Base-by-base conservation (phyloP, 2,329 filamentous ascomycete genomes). In the Beauveria sp. region DNA sequence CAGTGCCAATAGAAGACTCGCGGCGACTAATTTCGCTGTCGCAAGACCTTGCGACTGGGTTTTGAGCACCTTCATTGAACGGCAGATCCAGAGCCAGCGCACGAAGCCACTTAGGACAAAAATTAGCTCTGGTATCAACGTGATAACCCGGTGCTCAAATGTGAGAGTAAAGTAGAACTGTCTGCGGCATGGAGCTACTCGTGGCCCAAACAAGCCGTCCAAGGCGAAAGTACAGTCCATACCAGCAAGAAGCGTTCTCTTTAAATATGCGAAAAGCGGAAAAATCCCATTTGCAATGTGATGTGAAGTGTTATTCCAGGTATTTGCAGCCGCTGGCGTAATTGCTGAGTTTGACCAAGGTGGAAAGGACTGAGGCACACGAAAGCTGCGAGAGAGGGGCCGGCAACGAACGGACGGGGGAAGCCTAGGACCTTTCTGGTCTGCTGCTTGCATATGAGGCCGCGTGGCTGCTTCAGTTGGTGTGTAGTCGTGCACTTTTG, bases 101-200 rank as follows among this genome's bases (percentile, higher is more conserved):
- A 57, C 54, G 10, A 24, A 5, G n/a, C 42, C 22, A 18, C 16
- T 18, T 14, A 57, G 18, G 42, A 57, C n/a, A 38, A 57, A 57
- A 18, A 22, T 9, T 9, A 57, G n/a, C 24, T 57, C 54, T n/a
- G 54, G 54, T 4, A 57, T 57, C 10, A 57, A 20, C 42, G 42
- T 47, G 3, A 57, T 16, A 20, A 47, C n/a, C 42, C 42, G 38
- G 54, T 57, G 54, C 54, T 57, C 54, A 24, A 57, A 57, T 16
- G 42, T 40, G 54, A 57, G 54, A 34, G 54, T 57, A 16, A 57
- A 57, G 42, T 57, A 43, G 26, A 57, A 57, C 16, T 34, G 42
- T 57, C 54, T 46, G 54, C 45, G 54, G 26, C 54, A 57, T 16
- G 42, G 42, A 24, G 42, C 54, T 34, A 57, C 54, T 34, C 5